Conservation (phyloP, 495 filamentous ascomycete genomes). For the Penicillium crystallinum region DNA sequence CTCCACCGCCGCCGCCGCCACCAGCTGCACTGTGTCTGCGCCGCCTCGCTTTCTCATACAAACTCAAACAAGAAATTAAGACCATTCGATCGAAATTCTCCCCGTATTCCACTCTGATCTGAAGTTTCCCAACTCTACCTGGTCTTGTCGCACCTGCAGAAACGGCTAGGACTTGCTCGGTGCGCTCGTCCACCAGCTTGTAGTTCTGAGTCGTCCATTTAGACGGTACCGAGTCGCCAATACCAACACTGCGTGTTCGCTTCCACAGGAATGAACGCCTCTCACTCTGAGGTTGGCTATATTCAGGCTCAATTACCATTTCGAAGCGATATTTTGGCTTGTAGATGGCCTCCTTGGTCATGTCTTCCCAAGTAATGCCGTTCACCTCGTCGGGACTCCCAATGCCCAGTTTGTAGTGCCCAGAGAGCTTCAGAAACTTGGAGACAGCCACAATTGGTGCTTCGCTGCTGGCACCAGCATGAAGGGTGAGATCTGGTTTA, state of each 20-base stretch:
- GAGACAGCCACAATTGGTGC: constrained; percentile 18
- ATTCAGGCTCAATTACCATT: constrained; percentile 7
- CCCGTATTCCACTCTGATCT: constrained; percentile 22
- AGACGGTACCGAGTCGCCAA: constrained; percentile 4
- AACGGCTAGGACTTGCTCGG: constrained; percentile 14
- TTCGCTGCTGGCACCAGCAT: constrained; percentile 11
- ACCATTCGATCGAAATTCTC: constrained; percentile 21
- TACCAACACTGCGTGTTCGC: constrained; percentile 15
- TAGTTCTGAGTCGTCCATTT: constrained; percentile 13
- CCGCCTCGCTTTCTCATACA: constrained; percentile 18
- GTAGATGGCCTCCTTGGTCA: constrained; percentile 7
- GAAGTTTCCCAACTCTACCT: constrained; percentile 15
- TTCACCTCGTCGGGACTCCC: constrained; percentile 14
- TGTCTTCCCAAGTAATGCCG: constrained; percentile 21
- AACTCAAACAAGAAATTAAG: constrained; percentile 17
- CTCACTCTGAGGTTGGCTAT: not conserved
- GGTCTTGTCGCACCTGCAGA: constrained; percentile 11
- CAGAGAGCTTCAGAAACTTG: constrained; percentile 18
- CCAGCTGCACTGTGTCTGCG: constrained; percentile 4
- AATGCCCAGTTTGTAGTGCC: constrained; percentile 16
- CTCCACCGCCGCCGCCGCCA: constrained; percentile 4
- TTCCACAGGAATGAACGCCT: constrained; percentile 22
- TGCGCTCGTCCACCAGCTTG: constrained; percentile 20
- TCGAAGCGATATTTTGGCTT: constrained; percentile 18
- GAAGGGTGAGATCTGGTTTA: constrained; percentile 19